Conservation (phyloP, 441 rosid genomes). For the Rhodomyrtus psidioides region DNA sequence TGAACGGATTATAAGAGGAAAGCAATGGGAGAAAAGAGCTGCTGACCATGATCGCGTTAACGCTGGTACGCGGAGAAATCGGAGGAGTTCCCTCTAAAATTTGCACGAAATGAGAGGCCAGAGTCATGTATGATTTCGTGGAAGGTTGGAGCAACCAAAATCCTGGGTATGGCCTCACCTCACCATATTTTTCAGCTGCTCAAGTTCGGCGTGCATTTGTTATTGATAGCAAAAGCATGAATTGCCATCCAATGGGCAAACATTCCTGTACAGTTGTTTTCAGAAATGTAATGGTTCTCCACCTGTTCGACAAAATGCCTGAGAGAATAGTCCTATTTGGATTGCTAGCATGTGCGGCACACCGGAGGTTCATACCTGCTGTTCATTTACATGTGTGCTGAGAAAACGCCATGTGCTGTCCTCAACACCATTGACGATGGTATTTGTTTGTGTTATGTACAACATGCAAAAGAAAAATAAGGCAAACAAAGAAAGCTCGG, state of each 20-base stretch:
- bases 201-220: background rate
- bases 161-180: background rate
- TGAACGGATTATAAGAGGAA: background rate
- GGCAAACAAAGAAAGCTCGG: background rate
- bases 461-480: background rate
- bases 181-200: background rate
- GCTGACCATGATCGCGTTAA: background rate
- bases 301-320: constrained; percentile 22
- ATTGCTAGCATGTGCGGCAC: background rate
- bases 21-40: background rate
- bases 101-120: background rate
- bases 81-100: background rate
- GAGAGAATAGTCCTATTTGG: background rate
- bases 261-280: background rate
- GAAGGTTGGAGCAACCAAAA: background rate
- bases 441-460: background rate
- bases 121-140: background rate
- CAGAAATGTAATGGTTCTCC: background rate
- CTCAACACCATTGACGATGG: background rate
- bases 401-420: background rate
- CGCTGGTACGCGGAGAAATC: background rate
- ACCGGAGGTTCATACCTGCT: background rate
- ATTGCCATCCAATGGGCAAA: background rate
- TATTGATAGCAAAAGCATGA: background rate
- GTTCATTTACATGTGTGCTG: background rate